phyloP scores from a whole-genome alignment of 177 flowering plant genomes.

The Vitis hybrid region DNA sequence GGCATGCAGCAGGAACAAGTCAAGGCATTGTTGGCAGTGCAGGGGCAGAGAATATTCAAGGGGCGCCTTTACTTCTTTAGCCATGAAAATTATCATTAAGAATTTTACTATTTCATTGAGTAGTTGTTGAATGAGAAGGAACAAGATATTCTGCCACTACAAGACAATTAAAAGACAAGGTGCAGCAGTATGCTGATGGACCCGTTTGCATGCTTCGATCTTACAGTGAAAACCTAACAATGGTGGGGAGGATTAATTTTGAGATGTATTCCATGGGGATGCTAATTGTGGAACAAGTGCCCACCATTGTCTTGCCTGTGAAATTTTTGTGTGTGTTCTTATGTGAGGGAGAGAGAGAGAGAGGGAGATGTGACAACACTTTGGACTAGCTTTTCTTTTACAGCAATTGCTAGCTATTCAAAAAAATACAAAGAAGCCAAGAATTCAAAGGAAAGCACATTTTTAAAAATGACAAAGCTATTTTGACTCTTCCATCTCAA shows the following conservation, averaged over 20 bases:
- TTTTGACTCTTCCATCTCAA: slow-evolving; percentile 25
- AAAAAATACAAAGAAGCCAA: slow-evolving; percentile 1
- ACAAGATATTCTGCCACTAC: background rate
- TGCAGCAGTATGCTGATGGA: slow-evolving; percentile 1
- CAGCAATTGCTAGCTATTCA: slow-evolving; percentile 14
- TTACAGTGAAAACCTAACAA: slow-evolving; percentile 15
- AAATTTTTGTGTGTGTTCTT: no score
- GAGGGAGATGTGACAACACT: background rate
- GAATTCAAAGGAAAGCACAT: slow-evolving; percentile 14
- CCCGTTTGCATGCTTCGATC: slow-evolving; percentile 10
- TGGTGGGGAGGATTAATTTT: background rate
- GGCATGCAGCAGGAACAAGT: background rate
- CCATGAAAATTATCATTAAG: no score
- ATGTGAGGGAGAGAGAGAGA: background rate
- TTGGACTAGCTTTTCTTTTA: slow-evolving; percentile 6
- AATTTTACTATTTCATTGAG: background rate
- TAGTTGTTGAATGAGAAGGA: background rate
- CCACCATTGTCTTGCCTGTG: no score
- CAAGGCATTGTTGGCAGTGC: background rate
- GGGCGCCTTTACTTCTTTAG: no score
- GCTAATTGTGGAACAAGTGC: no score
- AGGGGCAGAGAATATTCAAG: no score
- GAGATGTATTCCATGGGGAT: no score
- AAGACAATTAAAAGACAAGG: slow-evolving; percentile 29
- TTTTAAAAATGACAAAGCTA: slow-evolving; percentile 5